These are phyloP conservation scores for Lactarius sanguifluus DNA, from an alignment of 768 basidiomycete species.

Conservation along the genomic window DNA sequence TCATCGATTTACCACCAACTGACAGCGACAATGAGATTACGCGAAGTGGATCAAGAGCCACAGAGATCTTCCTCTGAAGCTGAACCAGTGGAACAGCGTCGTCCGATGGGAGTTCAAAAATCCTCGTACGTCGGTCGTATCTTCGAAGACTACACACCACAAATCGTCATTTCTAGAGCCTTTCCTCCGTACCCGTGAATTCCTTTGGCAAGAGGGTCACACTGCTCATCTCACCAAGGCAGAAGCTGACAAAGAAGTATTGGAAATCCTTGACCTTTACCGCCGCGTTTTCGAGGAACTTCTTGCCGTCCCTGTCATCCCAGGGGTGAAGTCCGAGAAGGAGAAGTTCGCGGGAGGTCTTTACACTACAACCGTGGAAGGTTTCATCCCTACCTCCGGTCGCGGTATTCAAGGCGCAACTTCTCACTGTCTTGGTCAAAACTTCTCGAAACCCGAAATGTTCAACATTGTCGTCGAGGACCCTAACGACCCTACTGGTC, in stretches of 20 bases:
- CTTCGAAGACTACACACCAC: slow-evolving; percentile 1
- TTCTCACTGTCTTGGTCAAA: slow-evolving; percentile 96
- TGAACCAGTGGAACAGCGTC: slow-evolving; percentile 99
- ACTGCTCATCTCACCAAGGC: slow-evolving; percentile 87
- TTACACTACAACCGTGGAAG: slow-evolving; percentile 98
- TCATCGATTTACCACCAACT: neutral
- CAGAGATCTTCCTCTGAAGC: slow-evolving; percentile 93
- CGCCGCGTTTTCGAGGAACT: slow-evolving; percentile 94
- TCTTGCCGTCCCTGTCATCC: slow-evolving; percentile 95
- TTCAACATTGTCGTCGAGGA: slow-evolving; percentile 98
- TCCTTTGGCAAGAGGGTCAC: slow-evolving; percentile 99
- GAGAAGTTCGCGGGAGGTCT: slow-evolving; percentile 98
- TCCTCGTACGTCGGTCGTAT: slow-evolving; percentile 60
- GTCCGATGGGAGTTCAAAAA: slow-evolving; percentile 99
- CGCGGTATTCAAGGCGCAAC: slow-evolving; percentile 98
- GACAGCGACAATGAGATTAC: slow-evolving; percentile 60
- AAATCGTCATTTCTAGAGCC: slow-evolving; percentile 57
- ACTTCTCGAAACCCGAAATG: slow-evolving; percentile 95
- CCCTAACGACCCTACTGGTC: slow-evolving; percentile 67
- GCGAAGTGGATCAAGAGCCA: slow-evolving; percentile 98
- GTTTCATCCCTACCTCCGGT: slow-evolving; percentile 95
- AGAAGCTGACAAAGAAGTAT: slow-evolving; percentile 91
- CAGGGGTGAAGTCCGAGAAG: slow-evolving; percentile 96
- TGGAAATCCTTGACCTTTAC: slow-evolving; percentile 93
- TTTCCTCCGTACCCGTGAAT: slow-evolving; percentile 98